These are phyloP conservation scores for Geotrichum histeridarum DNA, from an alignment of 1,139 yeast genomes.

Conservation along the genomic window DNA sequence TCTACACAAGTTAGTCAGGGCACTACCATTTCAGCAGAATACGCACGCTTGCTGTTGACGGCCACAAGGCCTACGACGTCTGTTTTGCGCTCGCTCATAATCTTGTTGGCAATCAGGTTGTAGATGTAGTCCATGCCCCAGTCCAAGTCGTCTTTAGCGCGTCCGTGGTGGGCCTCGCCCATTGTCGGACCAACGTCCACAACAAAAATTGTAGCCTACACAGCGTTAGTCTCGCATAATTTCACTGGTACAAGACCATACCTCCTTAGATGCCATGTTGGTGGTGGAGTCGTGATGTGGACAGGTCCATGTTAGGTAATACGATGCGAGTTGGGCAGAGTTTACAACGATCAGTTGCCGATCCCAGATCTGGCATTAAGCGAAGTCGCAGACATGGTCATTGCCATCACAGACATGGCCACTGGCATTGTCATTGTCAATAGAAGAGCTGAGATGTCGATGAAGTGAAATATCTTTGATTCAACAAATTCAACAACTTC, in stretches of 20 bases:
- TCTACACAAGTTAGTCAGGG: neutral
- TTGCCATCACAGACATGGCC: too few species aligned
- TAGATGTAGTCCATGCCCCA: constrained; percentile 42
- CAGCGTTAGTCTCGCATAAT: neutral
- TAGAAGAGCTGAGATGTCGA: too few species aligned
- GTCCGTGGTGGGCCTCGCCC: constrained; percentile 34
- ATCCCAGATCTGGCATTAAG: too few species aligned
- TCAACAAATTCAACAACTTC: too few species aligned
- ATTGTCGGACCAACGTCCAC: constrained; percentile 49
- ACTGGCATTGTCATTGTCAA: too few species aligned
- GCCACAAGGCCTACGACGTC: constrained; percentile 50
- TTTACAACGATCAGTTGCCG: neutral
- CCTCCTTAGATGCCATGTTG: constrained; percentile 13
- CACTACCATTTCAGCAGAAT: neutral
- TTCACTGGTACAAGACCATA: neutral
- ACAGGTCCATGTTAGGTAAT: neutral
- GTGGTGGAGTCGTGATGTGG: neutral
- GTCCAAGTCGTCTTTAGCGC: constrained; percentile 37
- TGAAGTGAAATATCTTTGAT: too few species aligned
- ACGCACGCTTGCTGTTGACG: constrained; percentile 36
- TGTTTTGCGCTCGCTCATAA: constrained; percentile 49
- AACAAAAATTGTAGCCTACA: constrained; percentile 47
- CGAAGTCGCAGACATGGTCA: too few species aligned
- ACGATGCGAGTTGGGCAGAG: neutral
- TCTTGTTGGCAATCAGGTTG: constrained; percentile 43